Evolutionary conservation across 192 early-diverging fungal species (phyloP), one percentile per base, ranked within the genome.

Genomic region (Allomyces arbusculus): DNA sequence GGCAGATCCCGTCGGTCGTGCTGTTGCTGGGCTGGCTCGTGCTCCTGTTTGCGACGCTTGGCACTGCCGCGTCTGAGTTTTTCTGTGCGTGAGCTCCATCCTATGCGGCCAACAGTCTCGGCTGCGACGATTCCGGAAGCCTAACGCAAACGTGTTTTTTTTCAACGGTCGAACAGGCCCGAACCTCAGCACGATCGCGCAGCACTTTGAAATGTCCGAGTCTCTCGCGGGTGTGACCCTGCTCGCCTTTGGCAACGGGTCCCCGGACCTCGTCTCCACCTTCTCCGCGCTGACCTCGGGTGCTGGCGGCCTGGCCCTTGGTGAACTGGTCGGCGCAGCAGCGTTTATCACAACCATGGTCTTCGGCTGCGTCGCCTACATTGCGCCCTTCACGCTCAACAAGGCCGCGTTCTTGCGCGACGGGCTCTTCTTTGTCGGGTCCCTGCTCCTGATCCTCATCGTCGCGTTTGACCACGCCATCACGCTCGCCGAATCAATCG

Each of bases 211-310:
- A 62, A 71, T 97, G 33, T 87, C 89, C 3, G 92, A 97, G 69
- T 87, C 86, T 63, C 79, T 96, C 73, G 86, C 86, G 4, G 86
- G 87, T 0, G 86, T 87, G 1, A 85, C 87, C 23, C 80, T 90
- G 73, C 71, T 90, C n/a, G 89, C 89, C 0, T 77, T 89, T 23
- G 92, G 92, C 14, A 97, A 97, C 73, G 94, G 91, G 23, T 87
- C 89, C 6, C 91, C 91, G 0, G 95, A 97, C 69, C 70, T 97
- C 24, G 90, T 94, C 66, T 85, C 89, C 58, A 94, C 93, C 0
- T 94, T 88, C 45, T 90, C 82, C 44, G 87, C 88, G 8, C 82
- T 89, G 66, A 70, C 79, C 9, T 79, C 84, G 5, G 80, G 82
- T 24, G 81, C 84, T 62, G 87, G 85, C 23, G 87, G 85, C 0